Evolutionary conservation across 495 filamentous ascomycete species (phyloP), one percentile per base, ranked within the genome.

Genomic region (Neurospora sp.): DNA sequence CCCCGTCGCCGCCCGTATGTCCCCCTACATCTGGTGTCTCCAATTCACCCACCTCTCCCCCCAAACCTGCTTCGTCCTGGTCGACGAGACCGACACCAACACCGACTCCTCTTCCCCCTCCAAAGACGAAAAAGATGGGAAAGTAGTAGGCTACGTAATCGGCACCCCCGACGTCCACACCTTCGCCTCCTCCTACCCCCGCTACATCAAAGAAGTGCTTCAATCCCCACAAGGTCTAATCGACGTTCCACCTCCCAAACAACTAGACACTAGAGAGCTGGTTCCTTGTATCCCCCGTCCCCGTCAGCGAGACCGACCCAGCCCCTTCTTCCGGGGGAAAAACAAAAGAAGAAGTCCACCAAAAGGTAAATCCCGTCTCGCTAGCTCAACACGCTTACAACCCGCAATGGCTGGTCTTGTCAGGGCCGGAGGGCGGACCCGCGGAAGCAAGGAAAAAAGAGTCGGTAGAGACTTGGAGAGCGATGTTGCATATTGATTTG

Each of bases 11-110:
- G 44, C 72, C 62, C 66, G 75, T 54, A 75, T 83, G 44, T 77
- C 83, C 7, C 83, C 83, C 18, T 85, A 85, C 76, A 74, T 84
- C 77, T 85, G 83, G 83, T 83, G 82, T 16, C 82, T 84, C 54
- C 83, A 77, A 8, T 85, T 82, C 78, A 84, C 82, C 37, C 76
- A 78, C 71, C 80, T 85, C 72, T 80, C 72, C 49, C 83, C 83
- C 1, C 23, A 54, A 1, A 75, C 76, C 73, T 82, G 80, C 78
- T 79, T 83, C 75, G 79, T 85, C 8, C 79, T 85, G 5, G 83
- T 84, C 78, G 81, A 83, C 74, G 83, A 83, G 41, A 40, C 72
- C 5, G 82, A 83, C 39, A 40, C n/a, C 20, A 23, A 23, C 42
- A 44, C 42, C 20, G 10, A 27, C n/a, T 20, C 9, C 20, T 54